Base-by-base conservation (phyloP, 768 basidiomycete genomes). In the Lyophyllum decastes region DNA sequence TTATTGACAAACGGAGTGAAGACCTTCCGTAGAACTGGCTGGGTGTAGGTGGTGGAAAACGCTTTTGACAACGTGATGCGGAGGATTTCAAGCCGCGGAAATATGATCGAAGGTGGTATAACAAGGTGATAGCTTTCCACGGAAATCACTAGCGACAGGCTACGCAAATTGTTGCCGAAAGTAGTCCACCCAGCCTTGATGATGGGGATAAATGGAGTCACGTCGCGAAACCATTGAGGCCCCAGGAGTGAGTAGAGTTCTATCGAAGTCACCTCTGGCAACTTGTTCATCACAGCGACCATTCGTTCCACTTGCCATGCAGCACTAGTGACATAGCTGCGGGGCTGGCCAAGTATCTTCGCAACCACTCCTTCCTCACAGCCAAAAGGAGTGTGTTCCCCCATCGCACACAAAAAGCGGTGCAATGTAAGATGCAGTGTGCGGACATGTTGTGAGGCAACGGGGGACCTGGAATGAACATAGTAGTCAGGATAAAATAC, bases 1-100 rank as follows among this genome's bases (percentile, higher is more conserved):
- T 59, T 60, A 47, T 67, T 65, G 24, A 72, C 54, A 51, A 70
- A 70, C 17, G 68, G 70, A 22, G 63, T 46, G 14, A 71, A 43
- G 1, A 53, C 55, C 16, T 62, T 52, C 14, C 48, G 8, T 11
- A 67, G 26, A 2, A 68, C 59, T 1, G 19, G 21, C 14, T 40
- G 47, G 8, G 43, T 46, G 48, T 67, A 52, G 8, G 66, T 64
- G 9, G 46, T 57, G 17, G 53, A 40, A 41, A 64, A 64, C 0
- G 63, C 62, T n/a, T 62, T 58, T 6, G 58, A 61, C 17, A 71
- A 49, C 17, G 30, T 55, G 19, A 72, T 43, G 19, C 25, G 40
- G 12, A 71, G 55, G 2, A 45, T 52, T 50, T 68, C 63, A 21
- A 69, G 64, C 21, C 57, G 44, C 14, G 54, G 57, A 11, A 72